Conservation (phyloP, 139 green algal genomes). For the Picochlorum sp. region DNA sequence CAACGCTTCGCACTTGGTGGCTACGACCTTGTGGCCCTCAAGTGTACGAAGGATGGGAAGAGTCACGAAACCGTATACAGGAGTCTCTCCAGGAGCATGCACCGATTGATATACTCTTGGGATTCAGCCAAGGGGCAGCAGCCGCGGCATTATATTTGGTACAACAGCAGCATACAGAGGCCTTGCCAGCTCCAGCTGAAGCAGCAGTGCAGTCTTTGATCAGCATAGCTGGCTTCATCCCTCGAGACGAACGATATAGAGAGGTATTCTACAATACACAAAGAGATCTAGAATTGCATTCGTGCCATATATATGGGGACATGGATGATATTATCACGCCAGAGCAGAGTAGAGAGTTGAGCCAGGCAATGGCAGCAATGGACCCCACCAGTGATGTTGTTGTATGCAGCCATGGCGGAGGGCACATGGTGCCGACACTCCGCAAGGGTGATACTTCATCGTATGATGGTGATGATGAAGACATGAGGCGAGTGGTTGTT, state of each 20-base stretch:
- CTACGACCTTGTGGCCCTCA: constrained; percentile 29
- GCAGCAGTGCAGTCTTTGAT: constrained; percentile 7
- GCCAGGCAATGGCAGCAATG: constrained; percentile 16
- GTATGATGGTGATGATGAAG: too few species aligned
- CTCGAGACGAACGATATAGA: constrained; percentile 23
- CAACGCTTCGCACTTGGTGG: constrained; percentile 25
- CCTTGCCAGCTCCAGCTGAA: background rate
- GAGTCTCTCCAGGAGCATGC: constrained; percentile 21
- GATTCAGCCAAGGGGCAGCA: constrained; percentile 54
- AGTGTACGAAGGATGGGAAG: constrained; percentile 34
- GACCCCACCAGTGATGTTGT: background rate
- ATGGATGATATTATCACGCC: constrained; percentile 35
- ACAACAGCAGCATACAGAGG: background rate
- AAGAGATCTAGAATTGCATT: too few species aligned
- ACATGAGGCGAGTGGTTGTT: too few species aligned
- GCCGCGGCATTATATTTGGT: constrained; percentile 42
- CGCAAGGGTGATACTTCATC: too few species aligned
- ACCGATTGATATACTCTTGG: constrained; percentile 35
- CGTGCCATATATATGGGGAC: constrained; percentile 32
- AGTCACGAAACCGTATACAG: constrained; percentile 11
- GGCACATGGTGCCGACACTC: constrained; percentile 45
- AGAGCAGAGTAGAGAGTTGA: constrained; percentile 26
- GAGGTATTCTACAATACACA: too few species aligned
- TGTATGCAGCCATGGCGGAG: constrained; percentile 23
- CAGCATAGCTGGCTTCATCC: constrained; percentile 39